Percentiles rank a stretch among this genome's conserved stretches.
Conservation (phyloP, 768 basidiomycete species). For the Kwoniella sp. region DNA sequence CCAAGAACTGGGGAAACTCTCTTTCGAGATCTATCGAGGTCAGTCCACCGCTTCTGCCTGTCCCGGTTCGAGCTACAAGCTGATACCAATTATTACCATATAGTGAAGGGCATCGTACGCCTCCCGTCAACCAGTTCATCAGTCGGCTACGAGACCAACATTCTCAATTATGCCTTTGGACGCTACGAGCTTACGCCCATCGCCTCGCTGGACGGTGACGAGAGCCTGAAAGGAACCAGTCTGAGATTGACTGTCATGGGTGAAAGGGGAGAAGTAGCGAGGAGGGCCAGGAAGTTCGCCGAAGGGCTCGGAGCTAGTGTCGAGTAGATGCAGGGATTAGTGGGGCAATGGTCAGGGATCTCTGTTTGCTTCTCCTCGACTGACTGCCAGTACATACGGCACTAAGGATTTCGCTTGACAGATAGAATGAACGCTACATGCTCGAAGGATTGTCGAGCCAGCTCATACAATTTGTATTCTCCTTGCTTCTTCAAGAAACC, state of each 20-base stretch:
- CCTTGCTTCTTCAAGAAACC: too few relatives aligned
- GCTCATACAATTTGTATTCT: too few relatives aligned
- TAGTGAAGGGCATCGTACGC: conserved; percentile 83
- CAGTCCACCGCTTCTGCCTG: too few relatives aligned
- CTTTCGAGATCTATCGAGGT: conserved; percentile 55
- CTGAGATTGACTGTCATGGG: conserved; percentile 87
- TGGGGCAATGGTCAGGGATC: too few relatives aligned
- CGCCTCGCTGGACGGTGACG: conserved; percentile 45
- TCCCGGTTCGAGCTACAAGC: too few relatives aligned
- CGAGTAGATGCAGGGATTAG: neutral
- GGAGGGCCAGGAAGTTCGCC: conserved; percentile 64
- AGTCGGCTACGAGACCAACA: conserved; percentile 37
- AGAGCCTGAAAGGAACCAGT: conserved; percentile 50
- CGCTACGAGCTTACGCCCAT: conserved; percentile 68
- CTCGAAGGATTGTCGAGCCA: too few relatives aligned
- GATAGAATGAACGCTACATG: too few relatives aligned
- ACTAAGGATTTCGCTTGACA: too few relatives aligned
- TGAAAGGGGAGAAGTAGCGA: conserved; percentile 74
- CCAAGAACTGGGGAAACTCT: conserved; percentile 42
- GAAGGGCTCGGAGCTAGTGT: conserved; percentile 40
- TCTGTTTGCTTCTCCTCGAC: too few relatives aligned
- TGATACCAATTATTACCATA: neutral
- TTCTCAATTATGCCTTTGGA: conserved; percentile 90
- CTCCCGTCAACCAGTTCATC: conserved; percentile 55
- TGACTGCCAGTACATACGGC: too few relatives aligned